Evolutionary conservation across 495 filamentous ascomycete genomes (phyloP).

Genomic region (Aspergillus campestris): DNA sequence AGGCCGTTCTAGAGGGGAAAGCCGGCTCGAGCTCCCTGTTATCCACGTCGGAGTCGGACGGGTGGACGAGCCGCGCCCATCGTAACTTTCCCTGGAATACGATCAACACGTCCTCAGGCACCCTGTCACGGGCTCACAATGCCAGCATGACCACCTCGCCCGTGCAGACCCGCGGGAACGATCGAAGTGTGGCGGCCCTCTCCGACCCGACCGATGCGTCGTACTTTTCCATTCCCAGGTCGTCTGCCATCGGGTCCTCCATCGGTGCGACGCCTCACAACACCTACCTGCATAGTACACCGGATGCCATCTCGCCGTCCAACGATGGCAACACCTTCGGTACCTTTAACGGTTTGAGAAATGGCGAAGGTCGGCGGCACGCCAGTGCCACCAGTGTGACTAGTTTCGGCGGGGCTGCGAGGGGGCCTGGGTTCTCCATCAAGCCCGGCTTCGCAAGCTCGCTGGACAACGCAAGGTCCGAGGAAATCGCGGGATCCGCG

Average conservation of each 20-base stretch:
- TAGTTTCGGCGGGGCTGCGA: constrained; percentile 24
- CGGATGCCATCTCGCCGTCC: constrained; percentile 29
- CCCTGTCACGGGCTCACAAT: constrained; percentile 34
- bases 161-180: constrained; percentile 35
- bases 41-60: constrained; percentile 56
- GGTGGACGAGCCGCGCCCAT: constrained; percentile 31
- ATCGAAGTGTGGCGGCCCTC: constrained; percentile 29
- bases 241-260: constrained; percentile 19
- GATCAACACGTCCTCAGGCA: constrained; percentile 37
- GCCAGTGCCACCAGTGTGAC: constrained; percentile 23
- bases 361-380: constrained; percentile 23
- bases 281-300: constrained; percentile 23
- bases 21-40: constrained; percentile 60
- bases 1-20: constrained; percentile 38
- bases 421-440: constrained; percentile 20
- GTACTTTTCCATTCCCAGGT: constrained; percentile 34
- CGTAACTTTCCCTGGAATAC: constrained; percentile 48
- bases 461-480: constrained; percentile 21
- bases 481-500: constrained; percentile 23
- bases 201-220: constrained; percentile 33
- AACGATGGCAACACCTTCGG: constrained; percentile 27
- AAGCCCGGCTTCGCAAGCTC: constrained; percentile 23
- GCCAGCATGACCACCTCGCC: constrained; percentile 41
- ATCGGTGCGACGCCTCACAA: constrained; percentile 19
- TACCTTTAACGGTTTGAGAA: constrained; percentile 21